These are phyloP conservation scores for Cyamopsis tetragonoloba DNA, from an alignment of 306 rosid genomes.

Conservation along the genomic window DNA sequence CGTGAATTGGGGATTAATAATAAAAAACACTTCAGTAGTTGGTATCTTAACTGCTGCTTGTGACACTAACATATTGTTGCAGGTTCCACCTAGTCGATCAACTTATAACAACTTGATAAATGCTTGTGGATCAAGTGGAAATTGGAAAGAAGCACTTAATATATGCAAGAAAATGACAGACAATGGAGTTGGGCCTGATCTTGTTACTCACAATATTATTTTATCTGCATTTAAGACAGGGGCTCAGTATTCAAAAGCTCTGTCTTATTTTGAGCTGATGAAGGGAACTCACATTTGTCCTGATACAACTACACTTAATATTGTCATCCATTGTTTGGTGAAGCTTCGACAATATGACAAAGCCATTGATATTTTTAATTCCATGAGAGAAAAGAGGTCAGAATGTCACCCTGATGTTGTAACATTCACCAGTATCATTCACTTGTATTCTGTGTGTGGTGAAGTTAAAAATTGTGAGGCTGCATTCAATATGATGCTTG, in stretches of 20 bases:
- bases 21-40: neutral
- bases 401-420: conserved; percentile 84
- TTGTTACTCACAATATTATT: conserved; percentile 90
- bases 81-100: conserved; percentile 89
- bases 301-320: conserved; percentile 75
- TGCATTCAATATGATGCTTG: conserved; percentile 67
- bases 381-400: conserved; percentile 79
- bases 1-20: neutral
- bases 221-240: conserved; percentile 87
- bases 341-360: conserved; percentile 69
- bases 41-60: conserved; percentile 21
- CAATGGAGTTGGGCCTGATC: conserved; percentile 98
- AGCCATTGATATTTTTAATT: conserved; percentile 64
- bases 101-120: conserved; percentile 93
- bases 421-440: conserved; percentile 83
- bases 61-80: conserved; percentile 33
- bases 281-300: conserved; percentile 83
- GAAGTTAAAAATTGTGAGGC: conserved; percentile 75
- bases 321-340: conserved; percentile 75
- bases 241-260: conserved; percentile 78
- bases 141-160: conserved; percentile 92
- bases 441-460: conserved; percentile 73
- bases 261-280: conserved; percentile 93
- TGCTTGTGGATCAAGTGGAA: conserved; percentile 95
- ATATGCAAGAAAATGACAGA: conserved; percentile 94